phyloP scores from a whole-genome alignment of 2,329 filamentous ascomycete genomes.

The Stagonosporopsis chrysanthemi region DNA sequence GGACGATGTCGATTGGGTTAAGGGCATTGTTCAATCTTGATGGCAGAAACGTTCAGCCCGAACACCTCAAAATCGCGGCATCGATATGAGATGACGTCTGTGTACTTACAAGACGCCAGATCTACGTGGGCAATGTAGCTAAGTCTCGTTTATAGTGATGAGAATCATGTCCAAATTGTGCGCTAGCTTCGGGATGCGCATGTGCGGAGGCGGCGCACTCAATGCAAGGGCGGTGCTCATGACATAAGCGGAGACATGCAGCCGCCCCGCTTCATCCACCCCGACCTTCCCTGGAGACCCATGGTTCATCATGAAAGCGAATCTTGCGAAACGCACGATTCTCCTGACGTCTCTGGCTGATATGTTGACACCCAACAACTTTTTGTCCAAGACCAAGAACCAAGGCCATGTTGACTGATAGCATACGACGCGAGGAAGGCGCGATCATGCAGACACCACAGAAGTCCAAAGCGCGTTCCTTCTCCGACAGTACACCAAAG shows the following conservation, averaged over 20 bases:
- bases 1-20: slow-evolving; percentile 63
- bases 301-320: slow-evolving; percentile 17
- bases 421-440: slow-evolving; percentile 33
- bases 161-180: too few species aligned
- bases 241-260: slow-evolving; percentile 25
- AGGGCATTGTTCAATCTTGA: slow-evolving; percentile 51
- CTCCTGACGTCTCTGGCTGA: slow-evolving; percentile 25
- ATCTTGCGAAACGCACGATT: slow-evolving; percentile 14
- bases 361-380: slow-evolving; percentile 31
- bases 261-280: slow-evolving; percentile 35
- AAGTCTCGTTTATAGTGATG: too few species aligned
- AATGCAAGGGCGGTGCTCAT: slow-evolving; percentile 10
- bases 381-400: slow-evolving; percentile 17
- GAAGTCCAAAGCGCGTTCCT: slow-evolving; percentile 53
- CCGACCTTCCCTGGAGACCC: slow-evolving; percentile 15
- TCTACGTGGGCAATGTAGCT: too few species aligned
- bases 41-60: neutral
- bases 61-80: neutral
- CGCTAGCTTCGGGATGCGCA: too few species aligned
- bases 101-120: neutral
- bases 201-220: neutral
- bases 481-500: slow-evolving; percentile 54
- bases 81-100: neutral
- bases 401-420: slow-evolving; percentile 32
- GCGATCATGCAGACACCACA: slow-evolving; percentile 33